Evolutionary conservation across 352 stramenopile species (phyloP), one percentile per base, ranked within the genome.

Genomic region (Phytophthora europaea): DNA sequence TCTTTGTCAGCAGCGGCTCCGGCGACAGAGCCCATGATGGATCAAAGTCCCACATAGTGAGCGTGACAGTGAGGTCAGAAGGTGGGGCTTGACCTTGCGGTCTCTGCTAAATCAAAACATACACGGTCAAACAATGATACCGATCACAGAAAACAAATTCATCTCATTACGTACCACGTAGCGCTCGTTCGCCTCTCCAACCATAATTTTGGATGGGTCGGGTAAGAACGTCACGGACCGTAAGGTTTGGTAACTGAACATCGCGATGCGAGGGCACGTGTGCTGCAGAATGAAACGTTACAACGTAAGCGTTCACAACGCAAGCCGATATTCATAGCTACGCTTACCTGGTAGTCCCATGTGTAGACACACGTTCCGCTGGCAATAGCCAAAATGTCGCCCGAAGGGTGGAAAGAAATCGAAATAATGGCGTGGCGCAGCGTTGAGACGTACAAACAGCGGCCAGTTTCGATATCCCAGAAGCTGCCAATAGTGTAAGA

Each of bases 361-460:
- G 98, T 94, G 84, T 99, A 98, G 23, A 99, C 85, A 33, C 88
- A 98, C 1, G 86, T 98, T 43, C 97, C 97, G 73, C 96, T 98
- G 1, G 97, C 97, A 72, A 99, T 97, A 7, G 96, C 98, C 26
- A 99, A 81, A 57, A 99, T 91, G 50, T 97, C 86, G 18, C 96
- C 97, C 3, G 88, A 91, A 12, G 97, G 97, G 74, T 99, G 98
- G 75, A 99, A 99, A 34, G 90, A 98, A 61, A 99, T 90, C 10
- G 94, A 99, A 61, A 99, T 99, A 73, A 99, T 99, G 20, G 97
- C 95, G 70, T 95, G 88, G 56, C 98, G 86, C 40, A 99, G 75
- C 26, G 90, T 97, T 47, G 97, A 96, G 72, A 98, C 95, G 63
- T 98, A 94, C n/a, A 99, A 73, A 82, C 96, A 99, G 10, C 88